Evolutionary conservation across 257 asterid species (phyloP).

Genomic region (Striga asiatica): DNA sequence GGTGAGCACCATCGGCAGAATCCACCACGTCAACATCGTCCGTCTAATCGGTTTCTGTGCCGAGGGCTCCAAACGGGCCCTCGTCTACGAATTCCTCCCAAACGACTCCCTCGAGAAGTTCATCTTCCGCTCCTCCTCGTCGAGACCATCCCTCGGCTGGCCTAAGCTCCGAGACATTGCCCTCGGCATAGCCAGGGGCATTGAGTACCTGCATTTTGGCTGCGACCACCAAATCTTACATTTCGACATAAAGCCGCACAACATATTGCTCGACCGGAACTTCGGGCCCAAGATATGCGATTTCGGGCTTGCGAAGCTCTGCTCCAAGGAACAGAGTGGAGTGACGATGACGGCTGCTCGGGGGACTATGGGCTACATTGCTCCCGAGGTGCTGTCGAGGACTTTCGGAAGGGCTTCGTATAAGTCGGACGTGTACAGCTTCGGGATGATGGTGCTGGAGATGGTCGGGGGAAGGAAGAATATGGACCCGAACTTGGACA

Average conservation of each 20-base stretch:
- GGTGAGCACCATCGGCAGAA: slow-evolving; percentile 29
- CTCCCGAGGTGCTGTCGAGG: slow-evolving; percentile 15
- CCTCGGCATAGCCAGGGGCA: slow-evolving; percentile 18
- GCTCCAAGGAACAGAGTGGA: background rate
- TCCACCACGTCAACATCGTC: slow-evolving; percentile 33
- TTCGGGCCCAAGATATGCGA: background rate
- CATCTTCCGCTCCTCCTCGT: slow-evolving; percentile 11
- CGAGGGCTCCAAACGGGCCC: slow-evolving; percentile 25
- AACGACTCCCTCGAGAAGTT: slow-evolving; percentile 21
- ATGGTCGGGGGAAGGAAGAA: background rate
- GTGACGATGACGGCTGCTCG: slow-evolving; percentile 13
- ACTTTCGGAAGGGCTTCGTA: slow-evolving; percentile 1
- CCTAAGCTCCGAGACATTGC: slow-evolving; percentile 9
- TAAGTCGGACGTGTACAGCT: background rate
- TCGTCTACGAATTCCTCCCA: slow-evolving; percentile 30
- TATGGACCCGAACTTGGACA: background rate
- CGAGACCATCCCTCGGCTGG: background rate
- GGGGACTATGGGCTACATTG: slow-evolving; percentile 20
- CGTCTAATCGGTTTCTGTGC: slow-evolving; percentile 35
- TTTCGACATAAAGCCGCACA: slow-evolving; percentile 9
- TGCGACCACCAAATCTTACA: slow-evolving; percentile 13
- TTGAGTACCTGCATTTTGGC: slow-evolving; percentile 11
- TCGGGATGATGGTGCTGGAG: slow-evolving; percentile 1
- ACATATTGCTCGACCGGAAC: background rate
- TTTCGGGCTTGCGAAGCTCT: background rate